Evolutionary conservation across 1,139 yeast species (phyloP), one percentile per base, ranked within the genome.

Genomic region (Geotrichum aggregatum): DNA sequence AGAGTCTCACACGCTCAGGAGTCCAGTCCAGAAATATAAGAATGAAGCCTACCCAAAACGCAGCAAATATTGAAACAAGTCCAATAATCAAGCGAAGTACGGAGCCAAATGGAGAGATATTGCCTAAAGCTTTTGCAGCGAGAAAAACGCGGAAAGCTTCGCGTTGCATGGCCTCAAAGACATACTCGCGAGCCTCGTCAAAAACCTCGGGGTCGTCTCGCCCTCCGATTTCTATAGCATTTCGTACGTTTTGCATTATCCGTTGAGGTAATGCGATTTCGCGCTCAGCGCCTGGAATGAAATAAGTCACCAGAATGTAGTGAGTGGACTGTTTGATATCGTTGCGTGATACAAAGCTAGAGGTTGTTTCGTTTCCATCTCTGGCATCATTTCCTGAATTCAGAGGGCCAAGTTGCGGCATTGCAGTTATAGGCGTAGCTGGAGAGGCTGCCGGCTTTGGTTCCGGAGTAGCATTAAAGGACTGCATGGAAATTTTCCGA

Each of bases 201-300:
- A 92, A 92, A 18, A 89, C 84, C 61, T 87, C 95, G 0, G 97
- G 97, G 67, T 91, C 97, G 68, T 89, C 96, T 62, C 97, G 57
- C 13, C 92, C 92, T 54, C 87, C 88, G 3, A 76, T 74, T 64
- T 85, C 89, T 50, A 89, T 80, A 30, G 88, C 80, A 52, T 77
- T 76, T 35, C 84, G 73, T 31, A 88, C 79, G 39, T 76, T 75
- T 47, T 78, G 69, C 54, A 83, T 77, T 58, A 87, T 76, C 26
- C 78, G 77, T 13, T 76, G 76, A 0, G 98, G 98, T 49, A 92
- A 75, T 52, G 80, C 76, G 45, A 92, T 74, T 62, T 80, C 83
- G 60, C 87, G 84, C 60, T 84, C 87, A 10, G 95, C 84, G 59
- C 83, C 83, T 50, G 86, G 87, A 34, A 83, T 83, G 60, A 92